Conservation (phyloP, 2,329 filamentous ascomycete genomes). For the Botrytis deweyae region DNA sequence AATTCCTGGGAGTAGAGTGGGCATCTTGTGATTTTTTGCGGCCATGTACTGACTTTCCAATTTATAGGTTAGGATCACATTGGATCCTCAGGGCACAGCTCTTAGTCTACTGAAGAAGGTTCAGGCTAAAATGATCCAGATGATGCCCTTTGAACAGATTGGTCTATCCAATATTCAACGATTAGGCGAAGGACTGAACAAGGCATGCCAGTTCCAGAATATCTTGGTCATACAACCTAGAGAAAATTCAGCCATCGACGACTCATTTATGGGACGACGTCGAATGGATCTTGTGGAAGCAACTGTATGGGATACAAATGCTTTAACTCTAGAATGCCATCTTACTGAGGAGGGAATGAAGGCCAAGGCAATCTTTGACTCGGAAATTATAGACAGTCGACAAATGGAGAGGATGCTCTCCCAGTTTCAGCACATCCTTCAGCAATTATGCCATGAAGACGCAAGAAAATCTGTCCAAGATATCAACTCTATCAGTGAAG, state of each 20-base stretch:
- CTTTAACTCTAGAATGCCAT: conserved; percentile 6
- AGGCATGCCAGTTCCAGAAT: conserved; percentile 30
- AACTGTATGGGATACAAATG: conserved; percentile 10
- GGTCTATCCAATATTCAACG: conserved; percentile 30
- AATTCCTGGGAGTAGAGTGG: background rate
- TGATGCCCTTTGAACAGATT: conserved; percentile 52
- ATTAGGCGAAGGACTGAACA: conserved; percentile 23
- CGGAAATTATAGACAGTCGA: background rate
- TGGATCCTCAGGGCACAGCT: background rate
- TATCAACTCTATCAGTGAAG: conserved; percentile 15
- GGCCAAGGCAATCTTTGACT: conserved; percentile 15
- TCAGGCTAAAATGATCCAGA: conserved; percentile 14
- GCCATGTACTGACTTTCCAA: background rate
- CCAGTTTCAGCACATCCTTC: conserved; percentile 10
- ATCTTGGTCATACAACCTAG: conserved; percentile 30
- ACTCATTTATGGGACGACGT: conserved; percentile 3
- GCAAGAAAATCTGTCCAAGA: background rate
- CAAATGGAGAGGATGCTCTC: conserved; percentile 15
- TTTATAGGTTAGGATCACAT: conserved; percentile 11
- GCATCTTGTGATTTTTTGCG: background rate
- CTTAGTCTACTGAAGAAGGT: background rate
- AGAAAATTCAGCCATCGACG: background rate
- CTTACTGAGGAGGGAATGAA: background rate
- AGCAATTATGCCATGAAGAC: conserved; percentile 1
- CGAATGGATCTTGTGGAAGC: background rate